Base-by-base conservation (phyloP, 306 rosid species). In the Glycine tomentella region DNA sequence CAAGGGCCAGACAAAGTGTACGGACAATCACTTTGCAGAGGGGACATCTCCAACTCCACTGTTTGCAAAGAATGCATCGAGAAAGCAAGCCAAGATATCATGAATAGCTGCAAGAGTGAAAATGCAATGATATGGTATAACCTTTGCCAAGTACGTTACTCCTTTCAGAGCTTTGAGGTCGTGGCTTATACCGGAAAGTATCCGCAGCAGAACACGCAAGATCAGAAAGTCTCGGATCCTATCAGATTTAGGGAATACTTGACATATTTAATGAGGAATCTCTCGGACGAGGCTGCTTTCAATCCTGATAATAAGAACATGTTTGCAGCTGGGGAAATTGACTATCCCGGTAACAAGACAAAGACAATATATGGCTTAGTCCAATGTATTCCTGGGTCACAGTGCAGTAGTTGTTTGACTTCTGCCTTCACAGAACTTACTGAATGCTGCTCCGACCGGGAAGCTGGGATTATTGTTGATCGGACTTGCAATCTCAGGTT, bases 11-110 rank as follows among this genome's bases (percentile, higher is more conserved):
- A 87, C 17, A 80, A 7, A 11, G 92, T 90, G 51, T 84, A 86
- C n/a, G 97, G 91, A 53, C 93, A 82, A 77, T 82, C 90, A 81
- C 90, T 90, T 1, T 90, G 92, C 58, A 83, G 94, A 83, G 92
- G 97, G 36, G 94, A 92, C 71, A 83, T 83, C 13, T 15, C 78
- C 16, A 75, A 84, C 80, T 82, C 87, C 46, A 77, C 85, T 8
- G 80, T 71, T 36, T 92, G 97, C 55, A 36, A 42, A 57, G 51
- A 72, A 17, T 90, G 97, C 76, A 44, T 89, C 25, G 38, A 84
- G 80, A 76, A 76, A 49, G 94, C 92, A 45, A 86, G 87, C 72
- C 61, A 83, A 34, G 86, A 87, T 40, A 74, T 90, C 31, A 75
- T 83, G 62, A 77, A 58, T 0, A 72, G 17, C 0, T 92, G 97